Conservation (phyloP, 208 protist genomes). For the Borovskyia barvae region DNA sequence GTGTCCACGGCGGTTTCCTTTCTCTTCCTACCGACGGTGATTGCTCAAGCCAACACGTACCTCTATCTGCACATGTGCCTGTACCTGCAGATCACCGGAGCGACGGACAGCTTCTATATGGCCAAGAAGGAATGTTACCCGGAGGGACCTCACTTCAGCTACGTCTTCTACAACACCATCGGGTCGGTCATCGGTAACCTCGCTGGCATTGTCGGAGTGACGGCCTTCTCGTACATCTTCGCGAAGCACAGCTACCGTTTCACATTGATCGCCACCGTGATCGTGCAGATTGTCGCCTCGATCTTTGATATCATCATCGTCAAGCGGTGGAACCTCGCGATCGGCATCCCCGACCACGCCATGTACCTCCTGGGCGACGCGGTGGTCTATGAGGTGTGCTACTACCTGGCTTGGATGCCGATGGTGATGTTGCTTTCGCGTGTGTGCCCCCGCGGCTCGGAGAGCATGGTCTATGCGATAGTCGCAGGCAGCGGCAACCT, state of each 20-base stretch:
- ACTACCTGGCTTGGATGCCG: slow-evolving; percentile 70
- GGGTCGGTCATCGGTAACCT: slow-evolving; percentile 37
- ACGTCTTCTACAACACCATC: slow-evolving; percentile 46
- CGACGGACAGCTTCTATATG: slow-evolving; percentile 47
- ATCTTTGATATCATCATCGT: slow-evolving; percentile 61
- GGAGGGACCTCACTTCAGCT: slow-evolving; percentile 39
- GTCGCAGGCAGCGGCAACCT: slow-evolving; percentile 77
- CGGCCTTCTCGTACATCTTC: slow-evolving; percentile 53
- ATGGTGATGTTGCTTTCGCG: slow-evolving; percentile 65
- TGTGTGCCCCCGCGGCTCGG: slow-evolving; percentile 67
- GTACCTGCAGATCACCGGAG: slow-evolving; percentile 46
- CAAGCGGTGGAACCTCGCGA: slow-evolving; percentile 41
- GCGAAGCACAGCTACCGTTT: slow-evolving; percentile 48
- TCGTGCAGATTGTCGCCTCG: slow-evolving; percentile 31
- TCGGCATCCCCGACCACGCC: slow-evolving; percentile 46
- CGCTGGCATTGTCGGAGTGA: slow-evolving; percentile 34
- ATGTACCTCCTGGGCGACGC: slow-evolving; percentile 65
- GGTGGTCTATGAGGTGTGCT: slow-evolving; percentile 47
- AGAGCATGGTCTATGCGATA: slow-evolving; percentile 72
- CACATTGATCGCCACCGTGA: slow-evolving; percentile 32
- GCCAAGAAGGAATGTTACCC: slow-evolving; percentile 23
- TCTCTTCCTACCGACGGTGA: slow-evolving; percentile 30
- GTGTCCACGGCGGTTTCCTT: slow-evolving; percentile 14
- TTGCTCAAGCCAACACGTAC: slow-evolving; percentile 52
- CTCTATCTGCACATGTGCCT: slow-evolving; percentile 35